Evolutionary conservation across 352 stramenopile species (phyloP).

Genomic region (Globisporangium echinulatum): DNA sequence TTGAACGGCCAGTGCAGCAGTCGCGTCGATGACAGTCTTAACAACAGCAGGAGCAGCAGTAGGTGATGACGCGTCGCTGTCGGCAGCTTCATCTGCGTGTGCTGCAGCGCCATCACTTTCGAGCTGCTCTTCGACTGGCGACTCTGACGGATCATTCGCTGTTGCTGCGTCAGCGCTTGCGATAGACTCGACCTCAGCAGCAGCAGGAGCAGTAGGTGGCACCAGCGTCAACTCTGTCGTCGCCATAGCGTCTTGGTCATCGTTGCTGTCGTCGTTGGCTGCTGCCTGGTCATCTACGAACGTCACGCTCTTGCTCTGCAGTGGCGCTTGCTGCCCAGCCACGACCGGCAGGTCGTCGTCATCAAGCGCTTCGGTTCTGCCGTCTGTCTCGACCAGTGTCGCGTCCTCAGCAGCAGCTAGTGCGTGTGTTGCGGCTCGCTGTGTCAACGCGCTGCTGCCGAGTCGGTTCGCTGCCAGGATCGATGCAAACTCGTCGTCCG

Average conservation of each 20-base stretch:
- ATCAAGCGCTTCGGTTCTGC: not conserved
- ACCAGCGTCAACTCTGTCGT: not conserved
- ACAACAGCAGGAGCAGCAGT: too few relatives aligned
- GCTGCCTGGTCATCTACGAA: constrained; percentile 2
- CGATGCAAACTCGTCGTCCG: constrained; percentile 22
- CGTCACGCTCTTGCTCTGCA: constrained; percentile 5
- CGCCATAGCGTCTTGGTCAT: not conserved
- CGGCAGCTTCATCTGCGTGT: too few relatives aligned
- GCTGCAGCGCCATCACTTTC: too few relatives aligned
- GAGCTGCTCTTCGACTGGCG: too few relatives aligned
- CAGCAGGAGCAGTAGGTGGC: not conserved
- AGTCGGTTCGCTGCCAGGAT: constrained; percentile 1
- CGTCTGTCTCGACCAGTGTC: too few relatives aligned
- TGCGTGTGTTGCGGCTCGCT: not conserved
- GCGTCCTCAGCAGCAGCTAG: not conserved
- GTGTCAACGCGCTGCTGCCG: too few relatives aligned
- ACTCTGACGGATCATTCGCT: too few relatives aligned
- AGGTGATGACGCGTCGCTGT: too few relatives aligned
- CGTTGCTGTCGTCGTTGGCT: not conserved
- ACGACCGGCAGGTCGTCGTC: not conserved
- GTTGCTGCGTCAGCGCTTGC: not conserved
- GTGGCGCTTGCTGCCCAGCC: not conserved
- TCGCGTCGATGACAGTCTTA: not conserved
- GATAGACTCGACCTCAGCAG: not conserved
- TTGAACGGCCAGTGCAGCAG: not conserved